A percentile compares a stretch with the other conserved stretches of the same genome.
phyloP scores from a whole-genome alignment of 2,329 filamentous ascomycete genomes.

The Lizonia empirigonia region DNA sequence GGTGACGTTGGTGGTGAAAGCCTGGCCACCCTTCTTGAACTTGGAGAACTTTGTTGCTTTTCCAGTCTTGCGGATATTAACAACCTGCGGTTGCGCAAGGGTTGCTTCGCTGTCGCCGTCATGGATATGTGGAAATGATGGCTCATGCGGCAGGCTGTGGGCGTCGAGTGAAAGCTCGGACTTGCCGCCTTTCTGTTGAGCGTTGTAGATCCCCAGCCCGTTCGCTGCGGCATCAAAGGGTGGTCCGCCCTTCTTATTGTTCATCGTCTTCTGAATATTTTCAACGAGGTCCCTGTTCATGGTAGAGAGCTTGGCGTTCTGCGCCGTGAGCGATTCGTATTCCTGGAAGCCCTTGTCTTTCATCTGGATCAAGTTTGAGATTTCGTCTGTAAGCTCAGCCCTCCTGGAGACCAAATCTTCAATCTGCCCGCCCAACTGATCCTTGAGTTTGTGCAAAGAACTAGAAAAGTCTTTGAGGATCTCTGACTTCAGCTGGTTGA shows the following conservation, averaged over 20 bases:
- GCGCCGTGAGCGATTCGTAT: conserved; percentile 91
- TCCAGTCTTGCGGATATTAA: conserved; percentile 86
- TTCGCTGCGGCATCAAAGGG: conserved; percentile 56
- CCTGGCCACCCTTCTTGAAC: conserved; percentile 97
- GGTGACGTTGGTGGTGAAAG: conserved; percentile 89
- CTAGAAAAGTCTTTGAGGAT: conserved; percentile 67
- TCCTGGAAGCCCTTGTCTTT: conserved; percentile 93
- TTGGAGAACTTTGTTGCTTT: conserved; percentile 97
- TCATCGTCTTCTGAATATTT: conserved; percentile 92
- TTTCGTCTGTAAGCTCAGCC: conserved; percentile 83
- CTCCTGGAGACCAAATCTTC: conserved; percentile 90
- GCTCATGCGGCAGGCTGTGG: conserved; percentile 45
- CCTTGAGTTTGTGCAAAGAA: conserved; percentile 72
- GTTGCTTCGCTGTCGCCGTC: conserved; percentile 70
- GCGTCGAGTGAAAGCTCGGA: conserved; percentile 50
- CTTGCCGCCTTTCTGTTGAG: conserved; percentile 45
- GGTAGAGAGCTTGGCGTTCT: conserved; percentile 91
- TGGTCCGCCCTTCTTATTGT: conserved; percentile 62
- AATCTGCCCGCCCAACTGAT: conserved; percentile 74
- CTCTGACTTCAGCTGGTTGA: conserved; percentile 69
- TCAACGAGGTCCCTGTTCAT: conserved; percentile 96
- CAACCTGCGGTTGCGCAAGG: conserved; percentile 81
- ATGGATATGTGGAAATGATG: conserved; percentile 51
- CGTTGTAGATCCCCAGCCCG: conserved; percentile 67
- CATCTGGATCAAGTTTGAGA: conserved; percentile 78